Evolutionary conservation across 2,329 filamentous ascomycete species (phyloP), one percentile per base, ranked within the genome.

Genomic region (Ambrosiella xylebori): DNA sequence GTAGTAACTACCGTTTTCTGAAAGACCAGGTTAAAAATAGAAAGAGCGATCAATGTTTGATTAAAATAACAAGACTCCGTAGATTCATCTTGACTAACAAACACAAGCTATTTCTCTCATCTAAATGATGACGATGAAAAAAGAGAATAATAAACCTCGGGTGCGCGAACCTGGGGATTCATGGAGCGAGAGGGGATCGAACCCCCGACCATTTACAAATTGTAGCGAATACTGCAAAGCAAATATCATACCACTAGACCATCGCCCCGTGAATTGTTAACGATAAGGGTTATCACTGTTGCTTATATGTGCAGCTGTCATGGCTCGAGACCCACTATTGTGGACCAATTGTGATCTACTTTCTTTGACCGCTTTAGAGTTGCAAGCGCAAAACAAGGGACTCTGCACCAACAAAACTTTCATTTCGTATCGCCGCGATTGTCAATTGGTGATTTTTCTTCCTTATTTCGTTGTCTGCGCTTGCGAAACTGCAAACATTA

Each of bases 231-330:
- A 58, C 59, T 61, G 59, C 59, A 61, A 61, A 61, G 59, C 59
- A 58, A 61, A 61, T 58, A 61, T 61, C 59, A 61, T 61, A 61
- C 59, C 59, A 61, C 59, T 61, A 61, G 59, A 61, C 59, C 59
- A 61, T 61, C 59, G 57, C 56, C 59, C 59, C 59, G 36, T 53
- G 39, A 58, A 53, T 58, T 52, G 49, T 58, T 54, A n/a, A 38
- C 5, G 11, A 1, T 36, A 49, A 39, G 37, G 35, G 3, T 39
- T 17, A 17, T 27, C 40, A 54, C 11, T 12, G n/a, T 13, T 5
- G 7, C 38, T 54, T 54, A 54, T 54, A 35, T 41, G 9, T 37
- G 1, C 37, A 15, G 0, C 1, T 37, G 17, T 53, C 7, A 36
- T 53, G 37, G 37, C 12, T 27, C 52, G 6, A 19, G 12, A 40